Evolutionary conservation across 208 protist species (phyloP), one percentile per base, ranked within the genome.

Genomic region (Trypanosoma melophagium): DNA sequence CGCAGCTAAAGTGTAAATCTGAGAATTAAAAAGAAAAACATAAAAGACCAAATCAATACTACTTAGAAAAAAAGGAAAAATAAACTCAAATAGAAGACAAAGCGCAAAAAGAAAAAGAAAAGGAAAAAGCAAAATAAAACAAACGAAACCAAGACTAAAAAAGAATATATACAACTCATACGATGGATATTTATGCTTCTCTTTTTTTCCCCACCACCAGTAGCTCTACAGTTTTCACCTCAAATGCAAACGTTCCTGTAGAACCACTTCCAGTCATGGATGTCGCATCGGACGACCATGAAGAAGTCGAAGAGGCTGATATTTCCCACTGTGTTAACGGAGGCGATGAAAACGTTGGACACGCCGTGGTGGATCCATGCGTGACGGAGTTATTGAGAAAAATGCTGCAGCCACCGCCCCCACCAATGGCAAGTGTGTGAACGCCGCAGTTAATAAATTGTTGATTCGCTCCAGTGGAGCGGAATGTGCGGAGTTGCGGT

Each of bases 381-480:
- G 25, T 60, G 12, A 91, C 60, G 19, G 71, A 74, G 42, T 67
- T 45, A 52, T 87, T 77, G 7, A 94, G 16, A 69, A 88, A 94
- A 21, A 94, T 16, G 53, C 77, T 81, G 65, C 77, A 83, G 17
- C 80, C 86, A 0, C 80, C 74, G 47, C 84, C 87, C 0, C 87
- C 87, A 40, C 88, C 88, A 65, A 94, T 78, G 14, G 86, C 84
- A 54, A 94, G 80, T 24, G 77, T 82, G 16, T 77, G 64, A 3
- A 50, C 10, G 14, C 80, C 75, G 38, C 80, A 86, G 52, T 88
- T 89, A 49, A 94, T 83, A 66, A 68, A 94, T 55, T 88, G 83
- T 55, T 66, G 47, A 68, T 94, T 94, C 16, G 28, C 60, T 0
- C 79, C 77, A 28, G 74, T 87, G n/a, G 81, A 49, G 52, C 66